Conservation (phyloP, 306 rosid species). For the cucumber (Cucumis sativus) region DNA sequence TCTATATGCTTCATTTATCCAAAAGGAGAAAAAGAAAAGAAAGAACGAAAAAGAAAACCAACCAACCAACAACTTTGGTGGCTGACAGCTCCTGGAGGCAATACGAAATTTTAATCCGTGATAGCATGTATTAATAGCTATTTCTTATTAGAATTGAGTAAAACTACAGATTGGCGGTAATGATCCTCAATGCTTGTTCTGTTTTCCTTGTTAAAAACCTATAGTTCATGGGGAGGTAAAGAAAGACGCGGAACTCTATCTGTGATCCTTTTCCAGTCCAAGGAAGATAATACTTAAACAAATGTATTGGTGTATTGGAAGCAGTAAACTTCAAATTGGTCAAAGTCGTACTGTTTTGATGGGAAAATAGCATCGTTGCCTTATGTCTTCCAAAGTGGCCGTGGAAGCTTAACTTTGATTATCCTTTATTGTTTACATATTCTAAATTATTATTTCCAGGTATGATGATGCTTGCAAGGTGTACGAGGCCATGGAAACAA, state of each 20-base stretch:
- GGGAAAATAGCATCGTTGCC: background rate
- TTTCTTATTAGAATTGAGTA: background rate
- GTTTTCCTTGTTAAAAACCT: background rate
- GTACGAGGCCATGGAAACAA: slow-evolving; percentile 61
- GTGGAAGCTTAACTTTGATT: background rate
- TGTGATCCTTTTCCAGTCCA: background rate
- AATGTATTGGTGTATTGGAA: background rate
- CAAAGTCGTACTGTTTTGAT: background rate
- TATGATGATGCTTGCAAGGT: slow-evolving; percentile 63
- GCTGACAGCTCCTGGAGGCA: background rate
- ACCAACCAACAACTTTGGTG: background rate
- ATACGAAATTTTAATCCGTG: background rate
- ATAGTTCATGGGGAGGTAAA: background rate
- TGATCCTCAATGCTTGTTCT: background rate
- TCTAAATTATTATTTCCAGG: slow-evolving; percentile 26
- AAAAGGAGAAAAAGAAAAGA: too few species aligned
- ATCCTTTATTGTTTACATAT: background rate
- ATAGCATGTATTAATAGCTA: background rate
- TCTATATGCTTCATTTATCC: too few species aligned
- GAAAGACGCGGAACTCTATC: background rate
- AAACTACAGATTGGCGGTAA: background rate
- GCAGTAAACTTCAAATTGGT: background rate
- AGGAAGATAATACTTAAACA: background rate
- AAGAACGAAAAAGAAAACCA: too few species aligned
- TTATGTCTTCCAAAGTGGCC: background rate